phyloP scores from a whole-genome alignment of 345 rosid species.

The Brassica nigra region DNA sequence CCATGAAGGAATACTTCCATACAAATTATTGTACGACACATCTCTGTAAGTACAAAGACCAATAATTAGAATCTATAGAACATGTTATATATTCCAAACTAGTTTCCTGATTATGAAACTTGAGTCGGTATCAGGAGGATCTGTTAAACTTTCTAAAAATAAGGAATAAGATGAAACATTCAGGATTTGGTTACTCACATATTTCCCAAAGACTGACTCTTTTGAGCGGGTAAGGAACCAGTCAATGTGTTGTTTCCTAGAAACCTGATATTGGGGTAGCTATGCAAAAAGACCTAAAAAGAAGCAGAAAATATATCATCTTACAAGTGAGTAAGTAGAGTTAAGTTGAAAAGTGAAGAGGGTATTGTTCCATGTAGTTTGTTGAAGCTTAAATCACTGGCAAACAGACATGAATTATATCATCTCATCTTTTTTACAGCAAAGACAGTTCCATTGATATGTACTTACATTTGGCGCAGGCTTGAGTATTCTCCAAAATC shows the following conservation, averaged over 20 bases:
- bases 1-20: slow-evolving; percentile 75
- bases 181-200: slow-evolving; percentile 51
- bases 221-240: slow-evolving; percentile 59
- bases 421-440: too few species aligned
- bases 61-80: not conserved
- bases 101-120: not conserved
- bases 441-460: too few species aligned
- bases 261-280: slow-evolving; percentile 48
- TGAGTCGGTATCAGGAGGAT: not conserved
- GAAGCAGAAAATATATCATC: too few species aligned
- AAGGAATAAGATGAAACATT: not conserved
- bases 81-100: too few species aligned
- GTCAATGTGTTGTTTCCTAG: slow-evolving; percentile 45
- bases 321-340: too few species aligned
- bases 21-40: slow-evolving; percentile 69
- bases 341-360: too few species aligned
- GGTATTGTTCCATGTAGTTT: too few species aligned
- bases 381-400: too few species aligned
- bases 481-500: too few species aligned
- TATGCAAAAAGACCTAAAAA: not conserved
- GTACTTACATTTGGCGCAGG: too few species aligned
- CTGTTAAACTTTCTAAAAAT: not conserved
- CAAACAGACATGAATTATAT: too few species aligned
- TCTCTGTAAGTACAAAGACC: slow-evolving; percentile 53
- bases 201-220: slow-evolving; percentile 47